Conservation (phyloP, 2,329 filamentous ascomycete species). For the Metarhizium guizhouense region DNA sequence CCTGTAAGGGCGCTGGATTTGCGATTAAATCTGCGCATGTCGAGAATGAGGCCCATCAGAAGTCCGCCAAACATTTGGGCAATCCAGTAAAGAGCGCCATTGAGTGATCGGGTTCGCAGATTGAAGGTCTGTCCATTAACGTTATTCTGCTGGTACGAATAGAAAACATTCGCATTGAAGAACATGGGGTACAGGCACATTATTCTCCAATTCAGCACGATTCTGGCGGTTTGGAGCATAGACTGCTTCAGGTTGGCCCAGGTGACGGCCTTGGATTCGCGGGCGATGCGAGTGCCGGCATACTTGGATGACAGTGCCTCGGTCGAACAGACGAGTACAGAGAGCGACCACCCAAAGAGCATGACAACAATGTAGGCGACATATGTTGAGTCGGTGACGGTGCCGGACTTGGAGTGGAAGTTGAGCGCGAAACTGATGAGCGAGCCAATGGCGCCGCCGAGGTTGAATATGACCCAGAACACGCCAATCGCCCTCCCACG, state of each 20-base stretch:
- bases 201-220: slow-evolving; percentile 34
- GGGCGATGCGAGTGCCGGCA: slow-evolving; percentile 26
- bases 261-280: slow-evolving; percentile 26
- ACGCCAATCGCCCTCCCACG: too few species aligned
- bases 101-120: slow-evolving; percentile 43
- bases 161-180: slow-evolving; percentile 46
- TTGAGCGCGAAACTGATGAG: too few species aligned
- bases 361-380: too few species aligned
- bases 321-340: slow-evolving; percentile 35
- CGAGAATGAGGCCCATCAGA: too few species aligned
- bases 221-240: slow-evolving; percentile 25
- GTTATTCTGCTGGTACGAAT: slow-evolving; percentile 46
- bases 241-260: slow-evolving; percentile 27
- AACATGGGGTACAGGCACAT: slow-evolving; percentile 41
- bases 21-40: too few species aligned
- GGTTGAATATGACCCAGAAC: too few species aligned
- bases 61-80: slow-evolving; percentile 41
- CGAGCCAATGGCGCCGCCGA: too few species aligned
- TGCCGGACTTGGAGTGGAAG: too few species aligned
- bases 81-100: slow-evolving; percentile 45
- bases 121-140: slow-evolving; percentile 47
- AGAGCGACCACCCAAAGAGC: too few species aligned
- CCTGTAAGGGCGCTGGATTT: too few species aligned
- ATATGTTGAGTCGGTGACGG: too few species aligned
- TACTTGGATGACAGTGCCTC: slow-evolving; percentile 5